phyloP scores from a whole-genome alignment of 2,329 filamentous ascomycete species.

The Paradendryphiella salina region DNA sequence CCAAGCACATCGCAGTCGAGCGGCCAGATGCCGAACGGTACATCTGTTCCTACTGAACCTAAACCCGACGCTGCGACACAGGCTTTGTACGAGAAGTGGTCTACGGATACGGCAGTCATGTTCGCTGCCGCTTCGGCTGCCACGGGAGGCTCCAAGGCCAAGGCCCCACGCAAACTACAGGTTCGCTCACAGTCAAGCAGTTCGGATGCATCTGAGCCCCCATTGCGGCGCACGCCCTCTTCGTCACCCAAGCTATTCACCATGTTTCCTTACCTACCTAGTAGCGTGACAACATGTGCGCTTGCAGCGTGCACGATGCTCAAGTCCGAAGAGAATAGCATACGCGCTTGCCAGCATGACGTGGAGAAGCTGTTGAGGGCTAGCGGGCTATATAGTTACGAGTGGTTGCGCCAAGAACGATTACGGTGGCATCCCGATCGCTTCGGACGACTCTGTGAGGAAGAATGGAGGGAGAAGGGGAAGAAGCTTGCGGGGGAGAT shows the following conservation, averaged over 20 bases:
- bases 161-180: constrained; percentile 29
- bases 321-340: constrained; percentile 29
- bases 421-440: constrained; percentile 46
- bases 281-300: constrained; percentile 26
- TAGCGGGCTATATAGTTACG: constrained; percentile 41
- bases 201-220: constrained; percentile 12
- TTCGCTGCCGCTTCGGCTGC: constrained; percentile 37
- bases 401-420: constrained; percentile 43
- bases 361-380: constrained; percentile 38
- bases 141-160: constrained; percentile 19
- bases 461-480: constrained; percentile 38
- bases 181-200: constrained; percentile 37
- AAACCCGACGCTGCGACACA: constrained; percentile 27
- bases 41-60: constrained; percentile 2
- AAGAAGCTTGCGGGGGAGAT: constrained; percentile 42
- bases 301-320: constrained; percentile 27
- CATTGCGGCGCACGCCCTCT: constrained; percentile 41
- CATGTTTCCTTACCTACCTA: constrained; percentile 39
- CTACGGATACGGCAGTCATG: constrained; percentile 27
- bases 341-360: constrained; percentile 43
- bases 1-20: constrained; percentile 12
- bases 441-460: constrained; percentile 42
- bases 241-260: constrained; percentile 28
- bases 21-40: constrained; percentile 2
- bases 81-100: constrained; percentile 39